Evolutionary conservation across 345 rosid genomes (phyloP).

Genomic region (Populus ilicifolia): DNA sequence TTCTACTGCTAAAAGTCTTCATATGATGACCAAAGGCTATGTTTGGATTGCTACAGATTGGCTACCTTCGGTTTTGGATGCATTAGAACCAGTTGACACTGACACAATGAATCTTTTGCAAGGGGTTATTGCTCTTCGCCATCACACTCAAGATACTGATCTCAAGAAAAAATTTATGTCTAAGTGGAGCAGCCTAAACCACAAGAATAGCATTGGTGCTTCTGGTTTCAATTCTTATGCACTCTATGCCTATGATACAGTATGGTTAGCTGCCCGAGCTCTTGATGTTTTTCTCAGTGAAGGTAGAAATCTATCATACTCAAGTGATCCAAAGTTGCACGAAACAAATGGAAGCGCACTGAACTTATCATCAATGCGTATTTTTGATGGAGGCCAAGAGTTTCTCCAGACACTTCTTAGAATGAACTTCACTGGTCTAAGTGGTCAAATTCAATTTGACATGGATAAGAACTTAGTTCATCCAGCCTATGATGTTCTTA

Average conservation of each 20-base stretch:
- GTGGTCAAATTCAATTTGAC: conserved; percentile 59
- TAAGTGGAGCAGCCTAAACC: conserved; percentile 51
- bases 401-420: conserved; percentile 52
- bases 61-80: conserved; percentile 77
- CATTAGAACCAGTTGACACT: conserved; percentile 37
- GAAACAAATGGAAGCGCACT: conserved; percentile 46
- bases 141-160: conserved; percentile 65
- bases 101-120: conserved; percentile 59
- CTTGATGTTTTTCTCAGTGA: conserved; percentile 53
- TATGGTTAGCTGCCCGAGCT: conserved; percentile 86
- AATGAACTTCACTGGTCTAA: conserved; percentile 67
- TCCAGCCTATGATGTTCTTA: conserved; percentile 75
- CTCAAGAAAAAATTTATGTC: conserved; percentile 44
- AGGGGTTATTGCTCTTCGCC: conserved; percentile 86
- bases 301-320: conserved; percentile 68
- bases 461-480: conserved; percentile 50
- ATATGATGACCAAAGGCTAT: conserved; percentile 66
- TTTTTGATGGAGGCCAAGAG: conserved; percentile 70
- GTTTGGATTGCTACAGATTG: conserved; percentile 98
- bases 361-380: conserved; percentile 48
- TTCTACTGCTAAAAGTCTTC: conserved; percentile 59
- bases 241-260: conserved; percentile 82
- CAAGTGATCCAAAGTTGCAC: conserved; percentile 50
- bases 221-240: conserved; percentile 68
- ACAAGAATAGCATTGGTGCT: conserved; percentile 20